phyloP scores from a whole-genome alignment of 2,329 filamentous ascomycete species.

The Aspergillus sp. region DNA sequence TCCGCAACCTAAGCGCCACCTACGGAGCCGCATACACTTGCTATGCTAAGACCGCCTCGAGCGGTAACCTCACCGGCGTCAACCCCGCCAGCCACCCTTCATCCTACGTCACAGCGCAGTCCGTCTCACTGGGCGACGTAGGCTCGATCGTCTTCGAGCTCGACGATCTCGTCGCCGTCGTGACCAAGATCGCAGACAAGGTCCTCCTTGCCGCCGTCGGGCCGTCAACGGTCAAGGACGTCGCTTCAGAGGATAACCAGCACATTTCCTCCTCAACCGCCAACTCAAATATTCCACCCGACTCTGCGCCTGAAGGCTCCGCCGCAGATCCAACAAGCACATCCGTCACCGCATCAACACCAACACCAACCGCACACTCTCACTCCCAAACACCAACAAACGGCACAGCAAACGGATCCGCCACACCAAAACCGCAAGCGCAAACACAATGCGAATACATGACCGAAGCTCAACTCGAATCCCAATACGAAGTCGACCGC shows the following conservation, averaged over 20 bases:
- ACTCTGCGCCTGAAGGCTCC: background rate
- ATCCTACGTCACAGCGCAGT: slow-evolving; percentile 48
- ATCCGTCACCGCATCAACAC: background rate
- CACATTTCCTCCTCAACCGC: slow-evolving; percentile 8
- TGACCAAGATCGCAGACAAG: slow-evolving; percentile 48
- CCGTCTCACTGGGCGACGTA: slow-evolving; percentile 47
- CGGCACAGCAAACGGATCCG: slow-evolving; percentile 12
- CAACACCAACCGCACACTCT: background rate
- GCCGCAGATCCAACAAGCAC: slow-evolving; percentile 8
- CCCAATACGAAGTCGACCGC: slow-evolving; percentile 47
- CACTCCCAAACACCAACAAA: slow-evolving; percentile 16
- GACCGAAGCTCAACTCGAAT: slow-evolving; percentile 35
- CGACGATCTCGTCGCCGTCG: slow-evolving; percentile 46
- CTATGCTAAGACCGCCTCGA: slow-evolving; percentile 46
- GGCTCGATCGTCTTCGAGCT: slow-evolving; percentile 50
- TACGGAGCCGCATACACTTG: slow-evolving; percentile 50
- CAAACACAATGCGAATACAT: slow-evolving; percentile 16
- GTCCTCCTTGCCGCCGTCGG: slow-evolving; percentile 48
- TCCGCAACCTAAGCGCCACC: slow-evolving; percentile 48
- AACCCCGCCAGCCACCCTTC: slow-evolving; percentile 49
- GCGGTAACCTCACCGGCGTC: slow-evolving; percentile 48
- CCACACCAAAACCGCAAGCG: background rate
- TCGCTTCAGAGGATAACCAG: slow-evolving; percentile 17
- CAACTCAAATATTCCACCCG: background rate
- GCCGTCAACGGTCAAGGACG: slow-evolving; percentile 35